Conservation (phyloP, 2,329 filamentous ascomycete species). For the Aspergillus sp. region DNA sequence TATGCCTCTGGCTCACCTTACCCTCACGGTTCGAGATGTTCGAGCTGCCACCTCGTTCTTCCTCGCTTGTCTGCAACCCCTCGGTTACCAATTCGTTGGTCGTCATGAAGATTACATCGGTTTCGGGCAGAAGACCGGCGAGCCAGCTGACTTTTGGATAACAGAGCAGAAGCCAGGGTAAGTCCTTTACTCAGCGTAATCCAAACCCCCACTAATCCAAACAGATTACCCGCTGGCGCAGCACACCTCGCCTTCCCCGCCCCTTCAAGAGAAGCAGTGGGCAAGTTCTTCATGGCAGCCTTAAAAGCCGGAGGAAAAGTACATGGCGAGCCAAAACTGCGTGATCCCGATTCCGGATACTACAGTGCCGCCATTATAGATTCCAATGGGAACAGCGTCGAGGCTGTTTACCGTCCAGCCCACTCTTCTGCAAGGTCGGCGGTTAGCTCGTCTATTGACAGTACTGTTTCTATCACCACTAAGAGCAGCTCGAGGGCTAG, state of each 20-base stretch:
- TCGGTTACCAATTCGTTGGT: slow-evolving; percentile 67
- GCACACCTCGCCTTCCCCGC: slow-evolving; percentile 64
- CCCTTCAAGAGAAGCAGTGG: slow-evolving; percentile 57
- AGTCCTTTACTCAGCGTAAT: slow-evolving; percentile 11
- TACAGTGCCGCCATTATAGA: slow-evolving; percentile 63
- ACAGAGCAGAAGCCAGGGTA: slow-evolving; percentile 56
- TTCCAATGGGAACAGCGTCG: slow-evolving; percentile 76
- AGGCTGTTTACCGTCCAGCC: slow-evolving; percentile 58
- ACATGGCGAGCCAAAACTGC: slow-evolving; percentile 50
- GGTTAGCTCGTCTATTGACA: slow-evolving; percentile 26
- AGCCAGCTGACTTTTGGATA: slow-evolving; percentile 56
- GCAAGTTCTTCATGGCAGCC: slow-evolving; percentile 64
- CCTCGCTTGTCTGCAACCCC: slow-evolving; percentile 66
- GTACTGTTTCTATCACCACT: slow-evolving; percentile 34
- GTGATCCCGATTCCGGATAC: slow-evolving; percentile 49
- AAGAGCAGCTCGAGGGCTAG: slow-evolving; percentile 22
- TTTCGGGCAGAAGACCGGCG: slow-evolving; percentile 50
- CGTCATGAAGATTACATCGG: slow-evolving; percentile 55
- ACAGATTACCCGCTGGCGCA: slow-evolving; percentile 45
- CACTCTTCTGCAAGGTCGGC: slow-evolving; percentile 20
- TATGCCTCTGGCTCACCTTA: slow-evolving; percentile 59
- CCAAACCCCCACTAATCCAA: no score
- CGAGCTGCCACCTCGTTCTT: slow-evolving; percentile 78
- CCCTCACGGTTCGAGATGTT: slow-evolving; percentile 67
- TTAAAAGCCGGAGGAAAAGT: slow-evolving; percentile 58